Percentiles rank a stretch among this genome's conserved stretches.
These are phyloP conservation scores for Nicotiana noctiflora DNA, from an alignment of 257 asterid species.

Conservation along the genomic window DNA sequence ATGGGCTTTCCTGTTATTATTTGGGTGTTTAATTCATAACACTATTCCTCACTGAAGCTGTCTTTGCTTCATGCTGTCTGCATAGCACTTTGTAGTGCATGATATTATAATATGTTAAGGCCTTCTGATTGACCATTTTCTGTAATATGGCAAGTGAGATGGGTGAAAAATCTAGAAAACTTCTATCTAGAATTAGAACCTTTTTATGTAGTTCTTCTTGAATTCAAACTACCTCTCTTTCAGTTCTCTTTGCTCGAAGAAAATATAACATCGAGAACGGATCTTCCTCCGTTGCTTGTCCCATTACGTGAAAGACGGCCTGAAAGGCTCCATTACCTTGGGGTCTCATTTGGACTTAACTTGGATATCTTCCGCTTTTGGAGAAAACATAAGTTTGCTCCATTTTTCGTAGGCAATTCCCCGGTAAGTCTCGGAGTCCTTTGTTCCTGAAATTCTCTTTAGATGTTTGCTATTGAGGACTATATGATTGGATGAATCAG, in stretches of 20 bases:
- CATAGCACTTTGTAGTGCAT: too few relatives aligned
- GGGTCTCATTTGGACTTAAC: slow-evolving; percentile 88
- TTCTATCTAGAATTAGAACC: not conserved
- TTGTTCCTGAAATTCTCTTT: not conserved
- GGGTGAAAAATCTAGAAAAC: not conserved
- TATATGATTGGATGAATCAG: slow-evolving; percentile 31
- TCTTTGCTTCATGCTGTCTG: too few relatives aligned
- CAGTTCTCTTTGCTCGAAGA: slow-evolving; percentile 80
- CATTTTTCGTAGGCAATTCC: slow-evolving; percentile 63
- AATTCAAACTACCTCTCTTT: slow-evolving; percentile 5
- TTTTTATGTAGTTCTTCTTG: not conserved
- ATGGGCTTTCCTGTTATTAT: not conserved
- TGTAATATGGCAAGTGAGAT: not conserved
- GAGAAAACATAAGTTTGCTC: slow-evolving; percentile 82
- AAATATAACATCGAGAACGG: slow-evolving; percentile 52
- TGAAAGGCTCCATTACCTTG: slow-evolving; percentile 78
- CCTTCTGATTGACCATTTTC: not conserved
- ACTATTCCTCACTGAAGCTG: not conserved
- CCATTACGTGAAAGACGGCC: slow-evolving; percentile 71
- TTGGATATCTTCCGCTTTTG: slow-evolving; percentile 81
- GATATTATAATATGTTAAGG: too few relatives aligned
- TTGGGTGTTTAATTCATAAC: not conserved
- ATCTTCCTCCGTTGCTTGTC: slow-evolving; percentile 84
- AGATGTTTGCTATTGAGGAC: slow-evolving; percentile 2
- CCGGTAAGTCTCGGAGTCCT: slow-evolving; percentile 41